Conservation (phyloP, 345 rosid species). For the Dipteronia sinensis region DNA sequence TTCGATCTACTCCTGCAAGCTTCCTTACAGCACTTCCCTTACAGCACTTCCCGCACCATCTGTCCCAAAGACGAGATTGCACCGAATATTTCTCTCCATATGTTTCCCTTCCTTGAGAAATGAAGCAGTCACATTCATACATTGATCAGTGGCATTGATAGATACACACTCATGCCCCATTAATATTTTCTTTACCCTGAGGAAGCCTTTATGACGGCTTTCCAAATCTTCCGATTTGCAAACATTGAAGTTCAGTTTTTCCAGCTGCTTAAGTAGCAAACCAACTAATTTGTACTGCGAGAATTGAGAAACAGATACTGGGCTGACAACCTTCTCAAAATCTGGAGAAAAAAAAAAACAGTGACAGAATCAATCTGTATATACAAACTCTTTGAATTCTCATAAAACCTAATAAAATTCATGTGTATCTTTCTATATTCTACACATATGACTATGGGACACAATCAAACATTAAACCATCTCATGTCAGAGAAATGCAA, state of each 20-base stretch:
- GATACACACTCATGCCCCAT: conserved; percentile 87
- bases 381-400: not conserved
- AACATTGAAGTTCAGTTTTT: conserved; percentile 52
- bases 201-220: conserved; percentile 30
- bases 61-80: conserved; percentile 70
- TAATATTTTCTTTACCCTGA: conserved; percentile 50
- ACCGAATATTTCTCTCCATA: conserved; percentile 51
- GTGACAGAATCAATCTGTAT: conserved; percentile 23
- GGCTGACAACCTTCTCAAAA: conserved; percentile 80
- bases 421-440: not conserved
- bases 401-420: not conserved
- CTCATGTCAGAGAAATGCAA: not conserved
- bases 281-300: conserved; percentile 77
- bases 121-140: conserved; percentile 61
- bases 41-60: too few relatives aligned
- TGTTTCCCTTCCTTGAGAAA: conserved; percentile 48
- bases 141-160: conserved; percentile 46
- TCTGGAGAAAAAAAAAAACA: conserved; percentile 39
- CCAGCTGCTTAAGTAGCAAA: conserved; percentile 68
- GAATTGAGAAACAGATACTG: conserved; percentile 88
- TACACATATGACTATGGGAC: not conserved
- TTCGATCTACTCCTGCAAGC: conserved; percentile 59
- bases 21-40: conserved; percentile 73
- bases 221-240: conserved; percentile 31
- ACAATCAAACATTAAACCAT: not conserved